Evolutionary conservation across 148 eudicot species (phyloP).

Genomic region (Chenopodium suecicum): DNA sequence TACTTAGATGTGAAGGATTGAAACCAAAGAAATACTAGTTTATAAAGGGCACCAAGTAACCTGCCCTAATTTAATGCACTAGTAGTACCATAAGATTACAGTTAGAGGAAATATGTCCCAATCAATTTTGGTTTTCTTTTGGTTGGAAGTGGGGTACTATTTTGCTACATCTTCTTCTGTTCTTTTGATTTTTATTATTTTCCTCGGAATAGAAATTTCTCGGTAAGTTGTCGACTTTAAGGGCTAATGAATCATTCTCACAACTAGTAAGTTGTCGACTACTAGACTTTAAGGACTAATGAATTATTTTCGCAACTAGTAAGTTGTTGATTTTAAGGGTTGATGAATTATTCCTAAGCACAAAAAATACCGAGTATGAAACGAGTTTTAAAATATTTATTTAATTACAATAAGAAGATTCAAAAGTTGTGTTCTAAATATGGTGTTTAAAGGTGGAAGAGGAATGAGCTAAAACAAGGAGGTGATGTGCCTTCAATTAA

Average conservation of each 20-base stretch:
- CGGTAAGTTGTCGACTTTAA: too few species aligned
- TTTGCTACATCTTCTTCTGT: neutral
- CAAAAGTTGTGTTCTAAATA: neutral
- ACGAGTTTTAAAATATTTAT: neutral
- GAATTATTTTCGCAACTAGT: too few species aligned
- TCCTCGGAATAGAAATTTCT: neutral
- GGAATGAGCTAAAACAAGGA: neutral
- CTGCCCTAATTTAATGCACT: conserved; percentile 26
- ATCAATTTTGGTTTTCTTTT: conserved; percentile 21
- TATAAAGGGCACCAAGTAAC: conserved; percentile 27
- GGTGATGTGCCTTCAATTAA: conserved; percentile 15
- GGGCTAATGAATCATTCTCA: too few species aligned
- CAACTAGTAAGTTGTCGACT: too few species aligned
- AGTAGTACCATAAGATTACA: conserved; percentile 16
- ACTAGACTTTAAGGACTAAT: too few species aligned
- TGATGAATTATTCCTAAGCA: too few species aligned
- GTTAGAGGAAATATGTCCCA: conserved; percentile 32
- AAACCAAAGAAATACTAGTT: conserved; percentile 9
- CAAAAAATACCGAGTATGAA: neutral
- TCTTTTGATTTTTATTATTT: neutral
- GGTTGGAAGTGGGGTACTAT: conserved; percentile 21
- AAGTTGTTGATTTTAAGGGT: too few species aligned
- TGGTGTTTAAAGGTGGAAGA: neutral
- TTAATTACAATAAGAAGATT: neutral
- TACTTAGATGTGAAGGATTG: conserved; percentile 19